Evolutionary conservation across 1,284 basidiomycete genomes (phyloP).

Genomic region (Cryptococcus amylolentus): DNA sequence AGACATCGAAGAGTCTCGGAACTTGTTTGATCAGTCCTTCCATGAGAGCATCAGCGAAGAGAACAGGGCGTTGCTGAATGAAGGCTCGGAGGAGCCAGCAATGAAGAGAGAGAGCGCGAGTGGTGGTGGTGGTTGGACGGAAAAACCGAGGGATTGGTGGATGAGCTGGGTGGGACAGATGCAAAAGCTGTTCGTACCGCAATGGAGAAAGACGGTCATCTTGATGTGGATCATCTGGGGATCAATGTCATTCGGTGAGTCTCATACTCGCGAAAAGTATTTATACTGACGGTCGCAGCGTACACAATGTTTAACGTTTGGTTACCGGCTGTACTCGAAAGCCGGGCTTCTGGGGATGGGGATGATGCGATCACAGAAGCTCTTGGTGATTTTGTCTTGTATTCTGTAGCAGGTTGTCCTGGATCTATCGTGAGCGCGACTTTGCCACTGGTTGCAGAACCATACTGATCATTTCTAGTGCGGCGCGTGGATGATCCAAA

Average conservation of each 20-base stretch:
- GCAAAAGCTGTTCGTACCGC: slow-evolving; percentile 68
- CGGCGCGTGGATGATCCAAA: slow-evolving; percentile 84
- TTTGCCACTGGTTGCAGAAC: not conserved
- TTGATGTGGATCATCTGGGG: slow-evolving; percentile 84
- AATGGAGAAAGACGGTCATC: slow-evolving; percentile 78
- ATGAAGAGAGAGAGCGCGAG: not conserved
- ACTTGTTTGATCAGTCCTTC: not conserved
- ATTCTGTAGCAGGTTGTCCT: slow-evolving; percentile 71
- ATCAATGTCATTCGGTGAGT: slow-evolving; percentile 70
- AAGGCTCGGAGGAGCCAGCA: too few relatives aligned
- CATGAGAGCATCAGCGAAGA: too few relatives aligned
- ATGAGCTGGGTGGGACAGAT: slow-evolving; percentile 65
- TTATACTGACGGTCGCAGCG: slow-evolving; percentile 51
- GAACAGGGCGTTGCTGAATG: too few relatives aligned
- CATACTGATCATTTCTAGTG: slow-evolving; percentile 54
- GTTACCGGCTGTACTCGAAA: slow-evolving; percentile 77
- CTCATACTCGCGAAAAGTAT: not conserved
- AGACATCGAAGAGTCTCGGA: not conserved
- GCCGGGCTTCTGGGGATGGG: slow-evolving; percentile 36
- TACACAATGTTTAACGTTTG: slow-evolving; percentile 98
- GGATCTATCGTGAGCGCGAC: slow-evolving; percentile 66
- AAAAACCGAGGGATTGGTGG: slow-evolving; percentile 18
- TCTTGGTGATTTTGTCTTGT: slow-evolving; percentile 71
- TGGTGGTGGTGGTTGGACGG: slow-evolving; percentile 4
- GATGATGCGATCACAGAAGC: slow-evolving; percentile 62